Percentiles rank a stretch among this genome's conserved stretches.
Evolutionary conservation across 75 land plant genomes (phyloP).

Genomic region (Pinus tabuliformis): DNA sequence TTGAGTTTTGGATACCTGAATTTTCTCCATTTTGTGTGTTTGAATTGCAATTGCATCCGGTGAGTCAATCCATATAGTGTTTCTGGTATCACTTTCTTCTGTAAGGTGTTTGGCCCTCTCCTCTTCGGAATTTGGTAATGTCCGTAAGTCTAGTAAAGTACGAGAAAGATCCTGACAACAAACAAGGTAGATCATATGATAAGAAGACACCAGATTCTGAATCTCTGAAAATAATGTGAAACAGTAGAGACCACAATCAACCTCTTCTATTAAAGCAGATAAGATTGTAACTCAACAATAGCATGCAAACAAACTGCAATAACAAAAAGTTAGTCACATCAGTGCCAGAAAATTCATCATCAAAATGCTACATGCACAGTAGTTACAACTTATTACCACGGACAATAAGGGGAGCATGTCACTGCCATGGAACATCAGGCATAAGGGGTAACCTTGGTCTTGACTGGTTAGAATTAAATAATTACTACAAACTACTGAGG

Average conservation of each 20-base stretch:
- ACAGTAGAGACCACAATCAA: neutral
- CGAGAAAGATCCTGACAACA: conserved; percentile 24
- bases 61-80: conserved; percentile 26
- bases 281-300: neutral
- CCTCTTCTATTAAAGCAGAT: neutral
- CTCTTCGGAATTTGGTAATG: conserved; percentile 15
- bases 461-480: neutral
- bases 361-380: neutral
- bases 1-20: neutral
- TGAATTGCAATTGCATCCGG: conserved; percentile 13
- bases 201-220: neutral
- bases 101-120: conserved; percentile 5
- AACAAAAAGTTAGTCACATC: neutral
- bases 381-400: neutral
- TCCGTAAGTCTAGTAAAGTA: conserved; percentile 2
- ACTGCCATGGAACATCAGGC: neutral
- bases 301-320: neutral
- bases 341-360: neutral
- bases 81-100: conserved; percentile 21
- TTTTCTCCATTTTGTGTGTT: conserved; percentile 15
- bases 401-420: neutral
- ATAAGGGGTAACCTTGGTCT: neutral
- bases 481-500: conserved; percentile 3
- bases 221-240: neutral
- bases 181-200: neutral